Evolutionary conservation across 345 rosid species (phyloP).

Genomic region (Citropsis articulata): DNA sequence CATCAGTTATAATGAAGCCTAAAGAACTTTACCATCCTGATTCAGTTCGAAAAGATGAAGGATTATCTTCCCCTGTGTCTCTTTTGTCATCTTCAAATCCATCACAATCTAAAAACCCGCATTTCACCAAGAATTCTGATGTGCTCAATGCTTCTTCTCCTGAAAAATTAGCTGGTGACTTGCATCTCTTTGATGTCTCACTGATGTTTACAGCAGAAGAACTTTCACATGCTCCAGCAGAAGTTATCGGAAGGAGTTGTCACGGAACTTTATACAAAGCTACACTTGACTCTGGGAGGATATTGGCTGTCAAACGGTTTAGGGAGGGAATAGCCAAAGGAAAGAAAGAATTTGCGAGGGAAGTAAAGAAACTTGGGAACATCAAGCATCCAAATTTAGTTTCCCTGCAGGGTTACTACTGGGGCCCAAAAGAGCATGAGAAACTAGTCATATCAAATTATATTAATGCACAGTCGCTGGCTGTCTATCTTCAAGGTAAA

Average conservation of each 20-base stretch:
- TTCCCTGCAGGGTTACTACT: slow-evolving; percentile 78
- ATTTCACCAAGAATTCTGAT: slow-evolving; percentile 37
- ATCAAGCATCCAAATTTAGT: slow-evolving; percentile 86
- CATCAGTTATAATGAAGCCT: slow-evolving; percentile 31
- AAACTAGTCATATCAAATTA: slow-evolving; percentile 71
- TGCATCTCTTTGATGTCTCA: slow-evolving; percentile 66
- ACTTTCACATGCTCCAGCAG: slow-evolving; percentile 86
- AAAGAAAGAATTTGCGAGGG: slow-evolving; percentile 80
- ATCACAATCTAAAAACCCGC: slow-evolving; percentile 43
- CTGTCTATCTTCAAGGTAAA: slow-evolving; percentile 78
- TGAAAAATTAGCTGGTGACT: slow-evolving; percentile 69
- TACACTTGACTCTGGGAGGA: slow-evolving; percentile 54
- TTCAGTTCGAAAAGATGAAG: slow-evolving; percentile 35
- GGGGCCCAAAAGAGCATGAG: slow-evolving; percentile 85
- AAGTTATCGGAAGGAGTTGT: slow-evolving; percentile 82
- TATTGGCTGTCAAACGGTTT: slow-evolving; percentile 79
- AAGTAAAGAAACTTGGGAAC: slow-evolving; percentile 79
- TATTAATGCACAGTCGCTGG: slow-evolving; percentile 58
- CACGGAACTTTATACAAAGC: slow-evolving; percentile 79
- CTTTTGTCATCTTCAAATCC: slow-evolving; percentile 53
- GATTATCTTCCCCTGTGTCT: slow-evolving; percentile 49
- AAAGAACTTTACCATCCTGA: slow-evolving; percentile 26
- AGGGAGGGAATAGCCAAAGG: slow-evolving; percentile 84
- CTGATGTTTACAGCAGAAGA: slow-evolving; percentile 66
- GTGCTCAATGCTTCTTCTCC: slow-evolving; percentile 48